These are phyloP conservation scores for Punica granatum DNA, from an alignment of 345 rosid species.

Conservation along the genomic window DNA sequence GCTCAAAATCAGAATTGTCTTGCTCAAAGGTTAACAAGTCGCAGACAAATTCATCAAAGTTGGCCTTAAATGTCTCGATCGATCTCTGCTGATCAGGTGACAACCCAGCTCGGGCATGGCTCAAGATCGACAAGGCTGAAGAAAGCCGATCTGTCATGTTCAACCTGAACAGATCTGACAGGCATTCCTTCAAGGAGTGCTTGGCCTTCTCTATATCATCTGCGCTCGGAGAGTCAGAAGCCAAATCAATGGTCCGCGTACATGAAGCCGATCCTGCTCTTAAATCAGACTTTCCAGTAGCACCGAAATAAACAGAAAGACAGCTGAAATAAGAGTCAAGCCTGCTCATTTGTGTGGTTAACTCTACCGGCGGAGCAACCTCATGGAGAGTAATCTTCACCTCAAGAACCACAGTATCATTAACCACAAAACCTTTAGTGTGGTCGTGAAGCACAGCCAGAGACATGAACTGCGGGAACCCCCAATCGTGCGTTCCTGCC, in stretches of 20 bases:
- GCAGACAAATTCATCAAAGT: too few species aligned
- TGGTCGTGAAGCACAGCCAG: not conserved
- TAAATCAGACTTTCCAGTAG: not conserved
- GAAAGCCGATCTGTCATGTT: not conserved
- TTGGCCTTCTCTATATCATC: not conserved
- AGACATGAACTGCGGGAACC: not conserved
- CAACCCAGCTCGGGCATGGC: not conserved
- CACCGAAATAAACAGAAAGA: not conserved
- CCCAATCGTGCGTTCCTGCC: not conserved
- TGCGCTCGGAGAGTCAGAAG: not conserved
- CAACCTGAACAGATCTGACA: not conserved
- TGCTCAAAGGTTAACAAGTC: too few species aligned
- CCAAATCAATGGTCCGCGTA: not conserved
- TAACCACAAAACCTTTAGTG: not conserved
- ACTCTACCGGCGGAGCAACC: not conserved
- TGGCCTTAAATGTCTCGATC: too few species aligned
- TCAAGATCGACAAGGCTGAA: not conserved
- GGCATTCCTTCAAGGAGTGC: not conserved
- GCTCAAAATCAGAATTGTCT: too few species aligned
- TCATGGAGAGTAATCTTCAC: not conserved
- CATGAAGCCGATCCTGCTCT: not conserved
- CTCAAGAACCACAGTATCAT: not conserved
- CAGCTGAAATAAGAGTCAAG: not conserved
- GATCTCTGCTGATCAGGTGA: not conserved
- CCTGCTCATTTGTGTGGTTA: not conserved